phyloP scores from a whole-genome alignment of 2,329 filamentous ascomycete genomes.

The Colletotrichum tamarilloi region DNA sequence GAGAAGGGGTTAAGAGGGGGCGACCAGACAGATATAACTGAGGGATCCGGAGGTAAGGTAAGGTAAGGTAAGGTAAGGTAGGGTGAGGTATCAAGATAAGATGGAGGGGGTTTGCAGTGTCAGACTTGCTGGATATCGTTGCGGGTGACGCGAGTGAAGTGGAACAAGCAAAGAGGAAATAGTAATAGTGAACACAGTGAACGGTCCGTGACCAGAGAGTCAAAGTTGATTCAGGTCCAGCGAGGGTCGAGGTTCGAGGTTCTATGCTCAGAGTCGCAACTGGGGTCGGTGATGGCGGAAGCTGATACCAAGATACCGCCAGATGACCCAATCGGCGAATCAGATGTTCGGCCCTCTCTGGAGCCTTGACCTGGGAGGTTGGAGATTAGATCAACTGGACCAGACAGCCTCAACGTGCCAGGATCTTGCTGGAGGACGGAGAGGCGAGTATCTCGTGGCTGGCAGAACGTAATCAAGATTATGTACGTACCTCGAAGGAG shows the following conservation, averaged over 20 bases:
- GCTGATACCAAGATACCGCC: constrained; percentile 31
- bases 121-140: not conserved
- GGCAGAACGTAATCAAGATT: not conserved
- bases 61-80: not conserved
- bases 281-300: constrained; percentile 30
- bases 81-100: not conserved
- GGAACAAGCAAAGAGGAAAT: not conserved
- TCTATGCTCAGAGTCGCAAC: constrained; percentile 3
- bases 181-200: not conserved
- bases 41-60: not conserved
- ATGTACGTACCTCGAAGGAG: constrained; percentile 25
- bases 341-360: not conserved
- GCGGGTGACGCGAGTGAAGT: not conserved
- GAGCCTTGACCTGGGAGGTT: constrained; percentile 24
- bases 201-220: not conserved
- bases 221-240: constrained; percentile 6
- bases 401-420: not conserved
- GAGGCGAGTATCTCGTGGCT: not conserved
- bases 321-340: constrained; percentile 28
- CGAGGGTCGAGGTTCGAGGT: not conserved
- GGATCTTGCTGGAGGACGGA: constrained; percentile 1
- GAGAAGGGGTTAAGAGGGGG: not conserved
- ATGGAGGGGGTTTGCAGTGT: not conserved
- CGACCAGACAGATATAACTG: not conserved
- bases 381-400: constrained; percentile 33